Evolutionary conservation across 2,329 filamentous ascomycete species (phyloP).

Genomic region (Neurospora sp.): DNA sequence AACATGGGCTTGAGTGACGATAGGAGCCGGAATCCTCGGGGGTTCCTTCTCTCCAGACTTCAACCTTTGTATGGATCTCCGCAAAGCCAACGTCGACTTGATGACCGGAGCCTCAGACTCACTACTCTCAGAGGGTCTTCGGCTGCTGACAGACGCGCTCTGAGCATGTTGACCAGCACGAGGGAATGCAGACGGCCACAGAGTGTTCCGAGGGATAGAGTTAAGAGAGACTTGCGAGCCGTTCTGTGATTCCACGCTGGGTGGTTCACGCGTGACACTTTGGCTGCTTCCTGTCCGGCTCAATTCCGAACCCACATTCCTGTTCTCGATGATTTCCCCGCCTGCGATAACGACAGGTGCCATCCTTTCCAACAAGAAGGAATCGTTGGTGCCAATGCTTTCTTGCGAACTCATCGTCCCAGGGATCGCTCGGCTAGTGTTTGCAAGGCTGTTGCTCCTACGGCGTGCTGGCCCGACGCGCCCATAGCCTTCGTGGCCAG

Average conservation of each 20-base stretch:
- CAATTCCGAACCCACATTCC: constrained; percentile 42
- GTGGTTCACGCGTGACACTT: constrained; percentile 31
- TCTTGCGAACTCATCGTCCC: constrained; percentile 41
- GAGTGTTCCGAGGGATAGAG: constrained; percentile 31
- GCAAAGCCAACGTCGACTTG: constrained; percentile 43
- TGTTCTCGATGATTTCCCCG: constrained; percentile 51
- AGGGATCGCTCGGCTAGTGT: constrained; percentile 33
- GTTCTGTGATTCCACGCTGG: constrained; percentile 34
- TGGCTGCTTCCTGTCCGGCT: constrained; percentile 40
- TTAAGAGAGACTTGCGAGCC: constrained; percentile 31
- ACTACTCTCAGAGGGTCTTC: constrained; percentile 46
- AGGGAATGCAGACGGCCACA: constrained; percentile 47
- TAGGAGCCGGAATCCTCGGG: constrained; percentile 42
- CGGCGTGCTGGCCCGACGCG: constrained; percentile 51
- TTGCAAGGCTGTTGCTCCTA: constrained; percentile 51
- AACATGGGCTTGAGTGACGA: constrained; percentile 31
- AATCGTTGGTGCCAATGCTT: constrained; percentile 39
- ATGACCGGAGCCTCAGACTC: constrained; percentile 40
- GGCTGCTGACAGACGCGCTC: constrained; percentile 20
- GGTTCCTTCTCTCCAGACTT: constrained; percentile 32
- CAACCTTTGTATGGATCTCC: constrained; percentile 45
- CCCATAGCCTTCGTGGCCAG: constrained; percentile 82
- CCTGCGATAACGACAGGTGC: constrained; percentile 59
- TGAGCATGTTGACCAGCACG: constrained; percentile 20
- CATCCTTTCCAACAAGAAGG: constrained; percentile 52